These are phyloP conservation scores for Pichia membranifaciens DNA, from an alignment of 805 yeast species.

Conservation along the genomic window DNA sequence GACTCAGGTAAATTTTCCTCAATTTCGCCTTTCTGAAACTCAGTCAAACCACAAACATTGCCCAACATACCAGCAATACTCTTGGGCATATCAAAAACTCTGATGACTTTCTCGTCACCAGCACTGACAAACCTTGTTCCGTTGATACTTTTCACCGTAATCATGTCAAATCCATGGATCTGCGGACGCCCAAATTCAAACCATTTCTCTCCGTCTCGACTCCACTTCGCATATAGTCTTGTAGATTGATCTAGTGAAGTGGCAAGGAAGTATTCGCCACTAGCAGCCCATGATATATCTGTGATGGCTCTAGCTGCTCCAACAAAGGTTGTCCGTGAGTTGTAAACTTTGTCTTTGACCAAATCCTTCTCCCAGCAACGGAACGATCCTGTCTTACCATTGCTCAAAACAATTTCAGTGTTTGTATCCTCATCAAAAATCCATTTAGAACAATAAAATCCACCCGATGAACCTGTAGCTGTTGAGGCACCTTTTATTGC, in stretches of 20 bases:
- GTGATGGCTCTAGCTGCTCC: constrained; percentile 76
- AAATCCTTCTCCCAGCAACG: constrained; percentile 53
- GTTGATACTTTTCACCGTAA: constrained; percentile 60
- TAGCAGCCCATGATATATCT: constrained; percentile 68
- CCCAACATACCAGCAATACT: constrained; percentile 61
- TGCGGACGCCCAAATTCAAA: constrained; percentile 95
- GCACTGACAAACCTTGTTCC: constrained; percentile 74
- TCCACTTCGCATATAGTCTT: constrained; percentile 64
- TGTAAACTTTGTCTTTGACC: constrained; percentile 11
- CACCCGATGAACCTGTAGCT: constrained; percentile 89
- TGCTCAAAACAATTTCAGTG: constrained; percentile 56
- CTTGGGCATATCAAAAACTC: constrained; percentile 85
- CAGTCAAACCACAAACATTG: constrained; percentile 30
- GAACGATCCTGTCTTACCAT: constrained; percentile 92
- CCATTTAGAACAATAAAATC: constrained; percentile 68
- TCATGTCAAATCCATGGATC: constrained; percentile 97
- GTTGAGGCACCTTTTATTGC: constrained; percentile 96
- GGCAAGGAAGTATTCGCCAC: constrained; percentile 61
- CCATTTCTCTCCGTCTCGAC: constrained; percentile 46
- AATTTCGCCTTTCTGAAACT: constrained; percentile 11
- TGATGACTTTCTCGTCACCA: constrained; percentile 89
- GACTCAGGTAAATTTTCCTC: constrained; percentile 50
- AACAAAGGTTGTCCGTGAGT: constrained; percentile 51
- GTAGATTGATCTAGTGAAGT: constrained; percentile 95
- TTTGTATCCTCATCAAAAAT: constrained; percentile 34